Percentiles rank a stretch among this genome's conserved stretches.
Evolutionary conservation across 495 filamentous ascomycete species (phyloP).

Genomic region (Penicillium dipodomyicola): DNA sequence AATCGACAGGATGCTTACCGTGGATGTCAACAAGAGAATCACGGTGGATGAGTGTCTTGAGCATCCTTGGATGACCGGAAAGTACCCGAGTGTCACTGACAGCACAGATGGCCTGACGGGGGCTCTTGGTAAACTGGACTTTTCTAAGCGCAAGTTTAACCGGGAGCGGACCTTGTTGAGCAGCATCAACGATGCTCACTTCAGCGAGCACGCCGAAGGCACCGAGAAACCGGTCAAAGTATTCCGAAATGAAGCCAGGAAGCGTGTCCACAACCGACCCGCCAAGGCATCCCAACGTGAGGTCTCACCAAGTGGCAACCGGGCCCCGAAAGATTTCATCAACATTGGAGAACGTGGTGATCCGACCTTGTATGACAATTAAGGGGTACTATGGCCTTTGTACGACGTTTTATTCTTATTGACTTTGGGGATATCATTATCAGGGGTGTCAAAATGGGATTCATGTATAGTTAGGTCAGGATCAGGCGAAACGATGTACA

Average conservation of each 20-base stretch:
- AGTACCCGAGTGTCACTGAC: constrained; percentile 55
- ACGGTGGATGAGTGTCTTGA: constrained; percentile 86
- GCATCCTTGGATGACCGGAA: constrained; percentile 81
- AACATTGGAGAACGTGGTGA: constrained; percentile 82
- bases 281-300: constrained; percentile 44
- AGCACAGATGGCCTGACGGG: constrained; percentile 92
- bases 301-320: constrained; percentile 58
- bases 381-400: constrained; percentile 32
- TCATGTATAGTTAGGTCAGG: constrained; percentile 16
- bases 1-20: constrained; percentile 92
- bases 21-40: constrained; percentile 77
- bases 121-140: constrained; percentile 75
- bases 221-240: constrained; percentile 66
- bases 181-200: constrained; percentile 73
- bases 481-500: background rate
- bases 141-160: constrained; percentile 72
- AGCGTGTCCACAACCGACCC: constrained; percentile 41
- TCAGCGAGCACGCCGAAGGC: constrained; percentile 59
- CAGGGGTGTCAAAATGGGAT: background rate
- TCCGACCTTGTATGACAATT: constrained; percentile 67
- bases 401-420: constrained; percentile 6
- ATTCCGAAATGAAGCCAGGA: constrained; percentile 67
- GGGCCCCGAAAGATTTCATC: constrained; percentile 72
- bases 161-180: constrained; percentile 84
- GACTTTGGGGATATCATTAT: background rate